Percentiles rank a stretch among this genome's conserved stretches.
phyloP scores from a whole-genome alignment of 2,329 filamentous ascomycete species.

The Exophiala oligosperma region DNA sequence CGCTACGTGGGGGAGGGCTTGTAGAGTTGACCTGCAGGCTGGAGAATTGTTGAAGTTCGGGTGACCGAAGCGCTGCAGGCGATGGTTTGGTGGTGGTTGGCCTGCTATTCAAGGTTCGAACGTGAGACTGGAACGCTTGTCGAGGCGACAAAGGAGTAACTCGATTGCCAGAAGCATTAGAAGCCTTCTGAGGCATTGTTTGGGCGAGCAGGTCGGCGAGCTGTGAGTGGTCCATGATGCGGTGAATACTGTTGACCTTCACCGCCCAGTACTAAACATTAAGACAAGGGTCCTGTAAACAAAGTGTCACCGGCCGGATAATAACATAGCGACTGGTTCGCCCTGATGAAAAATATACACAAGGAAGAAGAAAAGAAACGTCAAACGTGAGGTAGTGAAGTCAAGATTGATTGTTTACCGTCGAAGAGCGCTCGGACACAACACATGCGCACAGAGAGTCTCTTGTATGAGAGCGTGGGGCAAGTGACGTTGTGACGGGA shows the following conservation, averaged over 20 bases:
- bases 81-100: slow-evolving; percentile 2
- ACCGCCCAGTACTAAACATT: not conserved
- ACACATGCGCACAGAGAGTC: too few species aligned
- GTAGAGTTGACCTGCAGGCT: slow-evolving; percentile 12
- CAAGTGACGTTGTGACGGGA: not conserved
- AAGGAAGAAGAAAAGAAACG: not conserved
- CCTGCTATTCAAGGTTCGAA: slow-evolving; percentile 19
- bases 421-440: not conserved
- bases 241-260: not conserved
- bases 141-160: slow-evolving; percentile 16
- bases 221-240: slow-evolving; percentile 19
- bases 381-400: not conserved
- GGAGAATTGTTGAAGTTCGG: slow-evolving; percentile 16
- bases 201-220: slow-evolving; percentile 18
- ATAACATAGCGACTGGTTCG: not conserved
- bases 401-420: not conserved
- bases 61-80: slow-evolving; percentile 8
- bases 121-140: slow-evolving; percentile 23
- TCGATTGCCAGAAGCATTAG: not conserved
- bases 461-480: not conserved
- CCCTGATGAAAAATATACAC: not conserved
- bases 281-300: not conserved
- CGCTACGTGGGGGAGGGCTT: slow-evolving; percentile 5
- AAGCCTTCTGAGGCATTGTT: slow-evolving; percentile 10
- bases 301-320: not conserved